Base-by-base conservation (phyloP, 192 early-diverging fungal species). In the Spizellomyces punctatus region DNA sequence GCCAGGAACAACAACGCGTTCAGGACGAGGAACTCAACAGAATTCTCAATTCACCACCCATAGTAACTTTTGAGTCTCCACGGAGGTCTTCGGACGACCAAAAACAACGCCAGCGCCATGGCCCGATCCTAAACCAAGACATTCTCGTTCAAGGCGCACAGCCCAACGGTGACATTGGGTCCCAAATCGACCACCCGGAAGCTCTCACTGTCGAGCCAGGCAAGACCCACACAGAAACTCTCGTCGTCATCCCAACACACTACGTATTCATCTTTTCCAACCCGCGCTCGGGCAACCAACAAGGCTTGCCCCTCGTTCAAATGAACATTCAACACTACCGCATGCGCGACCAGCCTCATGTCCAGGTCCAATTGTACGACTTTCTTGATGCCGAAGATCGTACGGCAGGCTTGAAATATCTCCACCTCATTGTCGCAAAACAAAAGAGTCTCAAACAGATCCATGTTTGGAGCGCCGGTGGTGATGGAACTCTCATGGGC, bases 211-310 rank as follows among this genome's bases (percentile, higher is more conserved):
- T 54, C 50, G 50, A 54, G 4, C 14, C 50, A 12, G 50, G 14
- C 50, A 54, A 54, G 14, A 4, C 12, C 50, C 50, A 12, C 50
- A 2, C 12, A 12, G 50, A 72, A 42, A 44, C 62, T 5, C 27
- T 74, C 21, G 64, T 74, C 17, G 64, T 74, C 52, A 50, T 67
- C 43, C 89, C 90, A 5, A 81, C 74, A 10, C 74, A 83, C 4
- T 88, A 91, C 65, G 80, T 90, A 27, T 90, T 92, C 67, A 92
- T 92, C 22, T 92, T 92, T 74, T 87, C 87, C 43, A 92, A 92
- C 72, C 91, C 91, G n/a, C 71, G 84, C 8, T 89, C 87, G 0
- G 91, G 91, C 21, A 89, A 90, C 76, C 88, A 86, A 68, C 85
- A 90, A 44, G 91, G 91, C 0, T 67, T 76, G 10, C 81, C 78